Conservation (phyloP, 768 basidiomycete species). For the Strobilomyces dryophilus region DNA sequence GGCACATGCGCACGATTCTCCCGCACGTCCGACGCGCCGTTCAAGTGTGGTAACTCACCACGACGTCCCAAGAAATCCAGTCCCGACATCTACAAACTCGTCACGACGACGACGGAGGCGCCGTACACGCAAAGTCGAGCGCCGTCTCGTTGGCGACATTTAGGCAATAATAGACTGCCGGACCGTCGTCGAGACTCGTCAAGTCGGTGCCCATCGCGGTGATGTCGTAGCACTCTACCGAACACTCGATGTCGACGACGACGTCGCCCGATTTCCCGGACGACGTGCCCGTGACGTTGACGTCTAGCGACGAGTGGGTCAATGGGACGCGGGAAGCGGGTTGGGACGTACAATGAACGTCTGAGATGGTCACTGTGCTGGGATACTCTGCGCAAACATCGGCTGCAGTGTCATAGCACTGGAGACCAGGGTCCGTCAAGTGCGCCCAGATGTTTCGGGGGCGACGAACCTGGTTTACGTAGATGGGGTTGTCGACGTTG, state of each 20-base stretch:
- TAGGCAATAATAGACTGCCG: conserved; percentile 33
- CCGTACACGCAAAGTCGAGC: conserved; percentile 29
- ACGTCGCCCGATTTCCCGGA: conserved; percentile 37
- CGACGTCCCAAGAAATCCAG: too few species aligned
- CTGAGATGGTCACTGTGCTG: conserved; percentile 35
- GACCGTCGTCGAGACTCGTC: conserved; percentile 30
- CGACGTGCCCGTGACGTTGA: conserved; percentile 41
- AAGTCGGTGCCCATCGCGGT: conserved; percentile 29
- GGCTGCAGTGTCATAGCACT: conserved; percentile 38
- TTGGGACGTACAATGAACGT: conserved; percentile 35
- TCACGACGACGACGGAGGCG: conserved; percentile 5
- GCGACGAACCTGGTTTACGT: conserved; percentile 32
- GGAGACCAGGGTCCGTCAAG: not conserved
- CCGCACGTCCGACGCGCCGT: too few species aligned
- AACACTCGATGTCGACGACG: conserved; percentile 42
- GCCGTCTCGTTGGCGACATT: conserved; percentile 29
- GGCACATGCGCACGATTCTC: too few species aligned
- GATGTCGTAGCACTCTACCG: conserved; percentile 34
- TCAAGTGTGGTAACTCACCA: too few species aligned
- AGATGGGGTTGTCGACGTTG: conserved; percentile 42
- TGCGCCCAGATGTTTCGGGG: too few species aligned
- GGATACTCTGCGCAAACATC: conserved; percentile 37
- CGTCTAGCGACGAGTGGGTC: conserved; percentile 18
- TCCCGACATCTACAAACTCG: too few species aligned
- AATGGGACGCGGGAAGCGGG: not conserved